phyloP scores from a whole-genome alignment of 192 early-diverging fungal genomes.

The Dispira simplex region DNA sequence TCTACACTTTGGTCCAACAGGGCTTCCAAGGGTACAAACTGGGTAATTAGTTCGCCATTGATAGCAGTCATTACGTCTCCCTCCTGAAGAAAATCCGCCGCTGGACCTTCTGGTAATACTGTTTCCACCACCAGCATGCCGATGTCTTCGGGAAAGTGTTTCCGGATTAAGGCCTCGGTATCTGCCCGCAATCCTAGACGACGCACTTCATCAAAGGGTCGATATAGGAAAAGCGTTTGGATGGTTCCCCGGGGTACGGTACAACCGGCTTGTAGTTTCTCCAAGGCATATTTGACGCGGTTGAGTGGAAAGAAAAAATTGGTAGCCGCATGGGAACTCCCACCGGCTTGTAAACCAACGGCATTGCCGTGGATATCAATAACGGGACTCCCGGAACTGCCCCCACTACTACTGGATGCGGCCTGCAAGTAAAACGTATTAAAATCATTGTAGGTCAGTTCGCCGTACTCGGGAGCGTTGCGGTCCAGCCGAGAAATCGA shows the following conservation, averaged over 20 bases:
- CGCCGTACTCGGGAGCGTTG: conserved; percentile 51
- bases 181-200: conserved; percentile 50
- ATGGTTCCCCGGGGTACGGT: conserved; percentile 57
- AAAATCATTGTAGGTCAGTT: conserved; percentile 56
- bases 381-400: conserved; percentile 63
- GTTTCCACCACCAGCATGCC: conserved; percentile 52
- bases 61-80: conserved; percentile 59
- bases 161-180: conserved; percentile 45
- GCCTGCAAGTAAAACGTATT: conserved; percentile 76
- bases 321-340: conserved; percentile 41
- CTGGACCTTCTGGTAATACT: conserved; percentile 54
- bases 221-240: conserved; percentile 53
- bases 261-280: conserved; percentile 33
- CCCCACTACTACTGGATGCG: conserved; percentile 55
- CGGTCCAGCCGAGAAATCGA: conserved; percentile 59
- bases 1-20: conserved; percentile 47
- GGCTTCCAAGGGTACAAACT: conserved; percentile 50
- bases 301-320: conserved; percentile 65
- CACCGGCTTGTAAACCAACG: conserved; percentile 60
- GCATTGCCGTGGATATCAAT: conserved; percentile 62
- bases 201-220: conserved; percentile 53
- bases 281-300: conserved; percentile 47
- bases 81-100: conserved; percentile 35
- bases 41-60: conserved; percentile 44
- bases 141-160: conserved; percentile 40